Base-by-base conservation (phyloP, 345 rosid genomes). In the Acer yangbiense region DNA sequence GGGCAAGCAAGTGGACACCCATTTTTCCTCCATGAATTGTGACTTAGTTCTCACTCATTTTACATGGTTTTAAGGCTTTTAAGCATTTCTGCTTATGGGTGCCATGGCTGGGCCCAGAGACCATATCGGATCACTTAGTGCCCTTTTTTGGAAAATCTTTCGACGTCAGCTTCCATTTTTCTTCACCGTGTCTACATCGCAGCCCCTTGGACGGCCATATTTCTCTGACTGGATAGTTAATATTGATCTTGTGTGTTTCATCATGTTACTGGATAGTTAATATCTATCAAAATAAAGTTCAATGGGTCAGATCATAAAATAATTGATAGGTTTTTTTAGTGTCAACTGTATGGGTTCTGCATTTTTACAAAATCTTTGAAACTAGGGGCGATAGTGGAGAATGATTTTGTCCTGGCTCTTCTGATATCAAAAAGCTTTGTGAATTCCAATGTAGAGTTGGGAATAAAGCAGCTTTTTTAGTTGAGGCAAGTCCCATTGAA, bases 21-120 rank as follows among this genome's bases (percentile, higher is more conserved):
- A 64, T 64, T 10, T 66, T 62, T 58, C 60, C 54, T 76, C 27
- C 14, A 52, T 7, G 18, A 27, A 16, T 58, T 17, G 9, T 44
- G 61, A 68, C 44, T 25, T 43, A 58, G 23, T 72, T 65, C 62
- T 66, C 18, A 13, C 18, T 67, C 72, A 78, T 10, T 58, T 48
- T 57, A 21, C 4, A 23, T 54, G 46, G 48, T 62, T 21, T 21
- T 16, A 18, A 44, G 57, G 27, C 12, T 44, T 46, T 69, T 3
- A 35, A 35, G 39, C 39, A 35, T 35, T 35, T 27, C 43, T 52
- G 25, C 10, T 50, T 27, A 43, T n/a, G 63, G 63, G 63, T n/a
- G 63, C 13, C 65, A 8, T 60, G 65, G 41, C 35, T 9, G 69
- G 78, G 65, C 4, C 54, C 58, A 54, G 58, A 3, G 54, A 54